These are phyloP conservation scores for Daldinia decipiens DNA, from an alignment of 495 filamentous ascomycete species.

Conservation along the genomic window DNA sequence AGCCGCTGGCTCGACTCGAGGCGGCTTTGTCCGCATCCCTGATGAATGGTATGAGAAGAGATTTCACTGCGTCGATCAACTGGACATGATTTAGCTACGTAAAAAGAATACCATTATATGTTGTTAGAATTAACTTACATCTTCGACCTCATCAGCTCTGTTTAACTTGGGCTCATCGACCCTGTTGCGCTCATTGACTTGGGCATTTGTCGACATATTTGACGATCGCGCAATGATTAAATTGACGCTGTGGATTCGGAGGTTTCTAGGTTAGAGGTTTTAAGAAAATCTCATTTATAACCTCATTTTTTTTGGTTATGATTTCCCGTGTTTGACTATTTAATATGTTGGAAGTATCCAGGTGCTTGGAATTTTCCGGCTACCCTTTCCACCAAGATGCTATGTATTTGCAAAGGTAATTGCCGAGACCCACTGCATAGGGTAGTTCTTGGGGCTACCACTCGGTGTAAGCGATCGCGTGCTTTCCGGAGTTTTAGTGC, in stretches of 20 bases:
- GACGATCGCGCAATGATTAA: neutral
- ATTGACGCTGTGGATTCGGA: neutral
- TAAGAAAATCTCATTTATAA: neutral
- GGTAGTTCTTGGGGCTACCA: constrained; percentile 19
- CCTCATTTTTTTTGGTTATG: neutral
- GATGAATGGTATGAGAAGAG: constrained; percentile 82
- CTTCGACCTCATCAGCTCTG: constrained; percentile 63
- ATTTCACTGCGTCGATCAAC: constrained; percentile 78
- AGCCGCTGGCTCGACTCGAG: constrained; percentile 59
- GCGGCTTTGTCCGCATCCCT: constrained; percentile 75
- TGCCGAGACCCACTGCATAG: constrained; percentile 34
- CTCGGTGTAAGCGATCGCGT: constrained; percentile 35
- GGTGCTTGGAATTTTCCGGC: neutral
- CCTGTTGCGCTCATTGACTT: constrained; percentile 20
- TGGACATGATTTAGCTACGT: constrained; percentile 45
- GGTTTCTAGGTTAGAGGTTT: neutral
- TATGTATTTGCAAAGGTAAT: constrained; percentile 6
- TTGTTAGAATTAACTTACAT: constrained; percentile 56
- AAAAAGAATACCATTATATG: neutral
- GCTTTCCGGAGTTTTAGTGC: constrained; percentile 22
- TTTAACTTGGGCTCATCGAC: constrained; percentile 43
- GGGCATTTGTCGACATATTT: constrained; percentile 24
- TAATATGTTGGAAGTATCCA: neutral
- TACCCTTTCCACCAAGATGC: constrained; percentile 22
- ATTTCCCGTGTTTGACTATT: neutral